Evolutionary conservation across 257 asterid species (phyloP).

Genomic region (Nicotiana sylvestris): DNA sequence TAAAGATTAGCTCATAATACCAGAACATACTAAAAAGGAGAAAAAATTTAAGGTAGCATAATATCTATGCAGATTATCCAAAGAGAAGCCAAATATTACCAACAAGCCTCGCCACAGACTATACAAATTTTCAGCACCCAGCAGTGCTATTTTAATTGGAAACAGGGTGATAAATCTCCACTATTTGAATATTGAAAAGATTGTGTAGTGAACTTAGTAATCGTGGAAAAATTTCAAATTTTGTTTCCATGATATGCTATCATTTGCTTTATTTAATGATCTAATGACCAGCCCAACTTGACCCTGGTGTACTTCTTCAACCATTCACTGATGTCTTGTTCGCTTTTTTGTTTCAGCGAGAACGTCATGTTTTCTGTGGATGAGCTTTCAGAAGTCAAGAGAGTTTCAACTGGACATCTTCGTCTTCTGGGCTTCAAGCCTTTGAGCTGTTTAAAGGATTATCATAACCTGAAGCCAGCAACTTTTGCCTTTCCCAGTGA

Average conservation of each 20-base stretch:
- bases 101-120: neutral
- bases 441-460: slow-evolving; percentile 72
- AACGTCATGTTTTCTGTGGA: slow-evolving; percentile 61
- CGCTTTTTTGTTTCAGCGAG: slow-evolving; percentile 45
- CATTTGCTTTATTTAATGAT: neutral
- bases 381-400: slow-evolving; percentile 80
- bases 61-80: neutral
- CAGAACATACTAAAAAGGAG: neutral
- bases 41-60: neutral
- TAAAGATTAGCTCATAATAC: neutral
- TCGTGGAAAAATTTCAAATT: neutral
- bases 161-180: neutral
- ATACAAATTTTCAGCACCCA: neutral
- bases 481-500: slow-evolving; percentile 90
- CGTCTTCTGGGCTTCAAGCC: slow-evolving; percentile 96
- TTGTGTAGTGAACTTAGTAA: neutral
- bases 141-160: neutral
- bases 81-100: neutral
- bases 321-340: slow-evolving; percentile 1
- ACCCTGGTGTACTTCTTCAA: neutral
- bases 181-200: neutral
- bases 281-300: neutral
- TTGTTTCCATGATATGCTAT: neutral
- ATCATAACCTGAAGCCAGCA: slow-evolving; percentile 92
- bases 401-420: slow-evolving; percentile 74